Percentiles rank a stretch among this genome's conserved stretches.
phyloP scores from a whole-genome alignment of 306 rosid genomes.

The Fragaria iinumae region DNA sequence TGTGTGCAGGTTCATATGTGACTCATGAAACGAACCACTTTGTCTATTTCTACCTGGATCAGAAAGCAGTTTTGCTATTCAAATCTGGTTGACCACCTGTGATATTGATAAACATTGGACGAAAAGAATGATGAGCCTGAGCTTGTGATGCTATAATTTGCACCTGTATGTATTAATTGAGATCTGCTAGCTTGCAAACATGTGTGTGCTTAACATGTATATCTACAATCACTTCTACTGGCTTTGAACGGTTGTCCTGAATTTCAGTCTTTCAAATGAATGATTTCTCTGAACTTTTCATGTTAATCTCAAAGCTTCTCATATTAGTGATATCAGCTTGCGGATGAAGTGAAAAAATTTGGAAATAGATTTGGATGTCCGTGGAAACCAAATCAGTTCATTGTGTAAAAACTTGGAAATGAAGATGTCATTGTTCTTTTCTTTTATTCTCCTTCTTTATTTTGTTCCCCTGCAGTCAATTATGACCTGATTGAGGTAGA shows the following conservation, averaged over 20 bases:
- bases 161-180: slow-evolving; percentile 58
- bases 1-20: slow-evolving; percentile 83
- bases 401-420: not conserved
- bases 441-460: not conserved
- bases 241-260: slow-evolving; percentile 40
- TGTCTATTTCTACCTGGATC: slow-evolving; percentile 96
- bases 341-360: not conserved
- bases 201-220: slow-evolving; percentile 58
- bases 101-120: slow-evolving; percentile 30
- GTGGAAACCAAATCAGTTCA: not conserved
- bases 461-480: not conserved
- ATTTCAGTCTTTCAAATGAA: slow-evolving; percentile 22
- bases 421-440: not conserved
- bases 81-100: slow-evolving; percentile 67
- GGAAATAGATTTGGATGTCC: not conserved
- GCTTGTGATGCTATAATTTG: slow-evolving; percentile 43
- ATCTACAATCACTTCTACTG: slow-evolving; percentile 43
- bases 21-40: slow-evolving; percentile 98
- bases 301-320: slow-evolving; percentile 4
- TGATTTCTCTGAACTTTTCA: not conserved
- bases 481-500: not conserved
- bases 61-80: slow-evolving; percentile 90
- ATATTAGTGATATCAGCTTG: not conserved
- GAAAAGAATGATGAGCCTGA: slow-evolving; percentile 12
- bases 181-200: slow-evolving; percentile 32